phyloP scores from a whole-genome alignment of 805 yeast genomes.

The Candida coleopterorum region DNA sequence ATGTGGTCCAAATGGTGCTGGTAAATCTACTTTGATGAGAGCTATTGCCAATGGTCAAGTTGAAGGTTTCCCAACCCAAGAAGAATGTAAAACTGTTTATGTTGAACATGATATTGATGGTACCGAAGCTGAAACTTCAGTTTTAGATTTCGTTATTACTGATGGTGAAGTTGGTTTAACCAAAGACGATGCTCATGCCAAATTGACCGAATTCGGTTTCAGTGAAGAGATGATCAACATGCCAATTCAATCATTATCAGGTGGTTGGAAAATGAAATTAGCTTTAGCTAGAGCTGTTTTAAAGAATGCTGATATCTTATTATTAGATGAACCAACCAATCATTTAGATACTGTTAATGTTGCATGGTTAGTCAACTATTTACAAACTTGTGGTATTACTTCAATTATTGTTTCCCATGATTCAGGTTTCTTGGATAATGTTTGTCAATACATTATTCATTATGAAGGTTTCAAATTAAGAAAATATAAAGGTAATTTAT shows the following conservation, averaged over 20 bases:
- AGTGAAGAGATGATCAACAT: constrained; percentile 85
- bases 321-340: constrained; percentile 99
- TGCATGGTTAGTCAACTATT: constrained; percentile 99
- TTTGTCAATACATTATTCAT: constrained; percentile 97
- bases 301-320: constrained; percentile 95
- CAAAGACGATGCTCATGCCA: constrained; percentile 63
- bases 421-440: constrained; percentile 98
- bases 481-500: constrained; percentile 99
- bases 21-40: constrained; percentile 73
- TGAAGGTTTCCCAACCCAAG: constrained; percentile 99
- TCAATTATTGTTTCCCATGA: constrained; percentile 99
- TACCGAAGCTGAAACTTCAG: constrained; percentile 93
- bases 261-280: constrained; percentile 99
- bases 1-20: constrained; percentile 61
- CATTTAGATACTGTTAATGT: constrained; percentile 99
- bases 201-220: constrained; percentile 89
- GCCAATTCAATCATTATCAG: constrained; percentile 96
- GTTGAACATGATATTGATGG: constrained; percentile 99
- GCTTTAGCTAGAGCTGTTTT: constrained; percentile 99
- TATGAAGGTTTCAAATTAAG: constrained; percentile 99
- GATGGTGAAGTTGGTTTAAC: constrained; percentile 72
- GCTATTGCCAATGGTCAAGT: constrained; percentile 97
- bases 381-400: constrained; percentile 96
- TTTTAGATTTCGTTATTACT: constrained; percentile 84
- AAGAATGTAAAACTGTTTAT: constrained; percentile 97